A percentile compares a stretch with the other conserved stretches of the same genome.
These are phyloP conservation scores for Sugiyamaella grinbergsii DNA, from an alignment of 1,139 yeast genomes.

Conservation along the genomic window DNA sequence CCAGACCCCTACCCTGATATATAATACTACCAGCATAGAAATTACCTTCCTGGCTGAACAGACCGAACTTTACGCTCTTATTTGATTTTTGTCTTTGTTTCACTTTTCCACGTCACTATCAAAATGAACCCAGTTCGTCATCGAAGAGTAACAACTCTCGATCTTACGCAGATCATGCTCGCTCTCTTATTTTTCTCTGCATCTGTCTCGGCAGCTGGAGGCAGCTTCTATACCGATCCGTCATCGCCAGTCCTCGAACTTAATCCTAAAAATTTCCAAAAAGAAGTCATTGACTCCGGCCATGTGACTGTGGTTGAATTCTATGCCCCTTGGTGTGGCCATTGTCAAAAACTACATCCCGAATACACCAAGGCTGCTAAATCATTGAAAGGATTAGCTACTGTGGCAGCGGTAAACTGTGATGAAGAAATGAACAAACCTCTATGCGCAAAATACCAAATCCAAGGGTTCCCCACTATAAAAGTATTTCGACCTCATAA, in stretches of 20 bases:
- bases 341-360: slow-evolving; percentile 71
- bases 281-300: slow-evolving; percentile 65
- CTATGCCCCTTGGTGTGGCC: slow-evolving; percentile 98
- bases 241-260: slow-evolving; percentile 60
- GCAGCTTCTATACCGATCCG: slow-evolving; percentile 42
- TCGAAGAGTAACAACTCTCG: not conserved
- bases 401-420: slow-evolving; percentile 87
- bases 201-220: slow-evolving; percentile 25
- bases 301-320: slow-evolving; percentile 85
- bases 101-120: not conserved
- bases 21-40: not conserved
- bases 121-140: not conserved
- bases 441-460: slow-evolving; percentile 65
- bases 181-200: not conserved
- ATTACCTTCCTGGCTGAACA: not conserved
- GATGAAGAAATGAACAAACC: slow-evolving; percentile 67
- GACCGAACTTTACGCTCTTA: too few relatives aligned
- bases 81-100: too few relatives aligned
- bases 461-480: slow-evolving; percentile 81
- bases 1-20: not conserved
- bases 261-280: slow-evolving; percentile 58
- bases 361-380: slow-evolving; percentile 67
- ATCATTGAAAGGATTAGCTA: slow-evolving; percentile 58
- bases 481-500: slow-evolving; percentile 83
- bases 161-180: not conserved